Conservation (phyloP, 805 yeast genomes). For the Candida ponderosae region DNA sequence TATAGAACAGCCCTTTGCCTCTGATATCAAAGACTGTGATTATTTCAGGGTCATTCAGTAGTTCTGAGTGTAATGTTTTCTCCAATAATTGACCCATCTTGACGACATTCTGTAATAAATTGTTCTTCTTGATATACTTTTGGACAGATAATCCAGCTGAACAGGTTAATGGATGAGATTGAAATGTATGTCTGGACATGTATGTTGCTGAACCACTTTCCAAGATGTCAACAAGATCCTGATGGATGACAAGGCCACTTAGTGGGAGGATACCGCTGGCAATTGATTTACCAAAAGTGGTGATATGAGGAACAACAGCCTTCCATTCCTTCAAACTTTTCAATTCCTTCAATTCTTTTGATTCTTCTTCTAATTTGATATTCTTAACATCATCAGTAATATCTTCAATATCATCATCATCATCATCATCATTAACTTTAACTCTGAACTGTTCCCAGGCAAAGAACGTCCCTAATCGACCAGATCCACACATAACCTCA, state of each 20-base stretch:
- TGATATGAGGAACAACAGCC: constrained; percentile 35
- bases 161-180: constrained; percentile 39
- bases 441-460: constrained; percentile 38
- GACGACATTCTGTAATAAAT: constrained; percentile 33
- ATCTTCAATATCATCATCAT: too few species aligned
- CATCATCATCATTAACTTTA: constrained; percentile 20
- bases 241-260: constrained; percentile 35
- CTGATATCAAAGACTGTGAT: constrained; percentile 46
- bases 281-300: constrained; percentile 40
- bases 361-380: too few species aligned
- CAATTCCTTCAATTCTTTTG: too few species aligned
- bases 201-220: constrained; percentile 32
- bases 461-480: constrained; percentile 40
- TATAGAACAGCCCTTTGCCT: constrained; percentile 56
- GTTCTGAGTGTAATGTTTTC: constrained; percentile 24
- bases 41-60: constrained; percentile 24
- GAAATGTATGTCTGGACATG: constrained; percentile 42
- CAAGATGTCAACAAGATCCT: constrained; percentile 29
- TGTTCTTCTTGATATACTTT: constrained; percentile 26
- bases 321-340: too few species aligned
- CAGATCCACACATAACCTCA: constrained; percentile 53
- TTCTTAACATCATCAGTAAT: too few species aligned
- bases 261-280: constrained; percentile 43
- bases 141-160: constrained; percentile 39
- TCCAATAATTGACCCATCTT: constrained; percentile 31